Evolutionary conservation across 164 flowering plant species (phyloP).

Genomic region (Dillenia suffruticosa): DNA sequence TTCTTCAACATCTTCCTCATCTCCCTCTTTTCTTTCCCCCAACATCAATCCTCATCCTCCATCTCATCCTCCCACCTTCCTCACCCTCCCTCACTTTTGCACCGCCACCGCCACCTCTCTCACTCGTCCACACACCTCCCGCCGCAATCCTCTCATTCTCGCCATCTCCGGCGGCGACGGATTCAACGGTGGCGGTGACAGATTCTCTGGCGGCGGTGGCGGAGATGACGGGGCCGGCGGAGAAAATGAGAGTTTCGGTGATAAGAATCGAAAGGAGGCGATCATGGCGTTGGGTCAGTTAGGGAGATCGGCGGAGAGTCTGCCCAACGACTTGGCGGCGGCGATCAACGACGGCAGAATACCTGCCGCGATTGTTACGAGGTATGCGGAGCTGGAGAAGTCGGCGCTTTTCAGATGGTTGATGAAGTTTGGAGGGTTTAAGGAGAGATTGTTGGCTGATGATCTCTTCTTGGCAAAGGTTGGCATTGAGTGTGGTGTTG

Average conservation of each 20-base stretch:
- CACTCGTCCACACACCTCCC: too few relatives aligned
- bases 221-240: constrained; percentile 24
- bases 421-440: constrained; percentile 55
- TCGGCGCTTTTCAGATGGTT: constrained; percentile 49
- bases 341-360: constrained; percentile 66
- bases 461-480: constrained; percentile 63
- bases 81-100: too few relatives aligned
- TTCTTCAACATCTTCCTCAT: too few relatives aligned
- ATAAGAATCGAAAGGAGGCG: constrained; percentile 51
- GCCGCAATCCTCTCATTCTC: too few relatives aligned
- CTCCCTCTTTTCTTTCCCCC: too few relatives aligned
- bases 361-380: constrained; percentile 48
- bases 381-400: constrained; percentile 53
- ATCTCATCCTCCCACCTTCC: too few relatives aligned
- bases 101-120: too few relatives aligned
- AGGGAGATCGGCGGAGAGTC: constrained; percentile 42
- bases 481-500: constrained; percentile 63
- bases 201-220: constrained; percentile 19
- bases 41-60: too few relatives aligned
- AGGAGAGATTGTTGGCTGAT: constrained; percentile 60
- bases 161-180: too few relatives aligned
- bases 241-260: constrained; percentile 34
- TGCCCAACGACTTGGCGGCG: constrained; percentile 73
- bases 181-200: too few relatives aligned
- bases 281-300: constrained; percentile 51